Evolutionary conservation across 208 protist species (phyloP), one percentile per base, ranked within the genome.

Genomic region (Porcisia hertigi): DNA sequence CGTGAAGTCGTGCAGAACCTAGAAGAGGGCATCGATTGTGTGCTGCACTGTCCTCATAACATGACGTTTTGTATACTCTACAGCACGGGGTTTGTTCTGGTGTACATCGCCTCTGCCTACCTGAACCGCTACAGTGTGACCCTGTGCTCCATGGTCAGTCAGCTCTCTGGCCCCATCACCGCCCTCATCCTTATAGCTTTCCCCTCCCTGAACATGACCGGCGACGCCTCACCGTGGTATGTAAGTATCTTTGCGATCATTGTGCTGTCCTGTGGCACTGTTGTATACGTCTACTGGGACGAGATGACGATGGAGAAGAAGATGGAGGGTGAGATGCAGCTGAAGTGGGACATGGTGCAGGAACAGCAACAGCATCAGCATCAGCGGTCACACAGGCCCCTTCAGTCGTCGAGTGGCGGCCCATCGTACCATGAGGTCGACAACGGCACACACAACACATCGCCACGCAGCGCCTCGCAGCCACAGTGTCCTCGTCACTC

Each of bases 91-190:
- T 92, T 90, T 65, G 77, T 90, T 0, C 59, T 84, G 11, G 80
- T 82, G 12, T 92, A 92, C 73, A 76, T 90, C 59, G 80, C 77
- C 2, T 73, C 83, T 7, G 86, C 86, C 14, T 90, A 92, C 75
- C 78, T 92, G 6, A 88, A 92, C 63, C 88, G 89, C 54, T 87
- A 86, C 82, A 90, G 84, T 54, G 88, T 90, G 43, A 92, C 88
- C 57, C 80, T 92, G 20, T 90, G 86, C 63, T 81, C 88, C 49
- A 88, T 92, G 86, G 88, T 92, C 53, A 84, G 76, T 39, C 88
- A 92, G 66, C 79, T 92, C 52, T 76, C 86, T 0, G 85, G 75
- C 0, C 88, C 88, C 58, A 71, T 84, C 69, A 90, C 88, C 9
- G 88, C 88, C 20, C 73, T 92, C 25, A 49, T 90, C 8, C 81